These are phyloP conservation scores for Chrysochromulina parva DNA, from an alignment of 78 protist genomes.

Conservation along the genomic window DNA sequence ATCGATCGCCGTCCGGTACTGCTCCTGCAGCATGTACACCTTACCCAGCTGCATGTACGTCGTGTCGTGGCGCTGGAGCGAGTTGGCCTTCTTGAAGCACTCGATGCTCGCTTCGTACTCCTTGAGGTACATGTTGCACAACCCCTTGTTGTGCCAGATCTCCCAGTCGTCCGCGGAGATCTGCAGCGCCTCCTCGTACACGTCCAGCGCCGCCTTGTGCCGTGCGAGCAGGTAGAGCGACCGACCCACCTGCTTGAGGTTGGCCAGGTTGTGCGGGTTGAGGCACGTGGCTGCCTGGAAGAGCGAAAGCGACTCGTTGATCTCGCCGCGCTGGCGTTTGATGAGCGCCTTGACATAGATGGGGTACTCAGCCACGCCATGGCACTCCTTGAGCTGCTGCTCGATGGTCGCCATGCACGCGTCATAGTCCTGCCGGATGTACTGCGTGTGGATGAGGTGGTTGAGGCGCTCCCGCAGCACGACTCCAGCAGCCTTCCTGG, in stretches of 20 bases:
- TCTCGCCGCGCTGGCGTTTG: conserved; percentile 69
- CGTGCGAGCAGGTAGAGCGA: conserved; percentile 71
- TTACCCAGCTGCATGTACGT: conserved; percentile 71
- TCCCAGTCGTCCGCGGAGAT: conserved; percentile 37
- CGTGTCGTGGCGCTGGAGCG: conserved; percentile 59
- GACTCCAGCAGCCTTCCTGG: background rate
- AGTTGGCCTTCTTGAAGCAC: conserved; percentile 51
- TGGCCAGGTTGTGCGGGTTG: conserved; percentile 65
- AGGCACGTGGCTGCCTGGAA: conserved; percentile 64
- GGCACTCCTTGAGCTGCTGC: conserved; percentile 20
- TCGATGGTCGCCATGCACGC: conserved; percentile 51
- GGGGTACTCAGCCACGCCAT: conserved; percentile 63
- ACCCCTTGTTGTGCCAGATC: conserved; percentile 70
- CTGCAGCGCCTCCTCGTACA: conserved; percentile 61
- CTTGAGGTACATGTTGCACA: conserved; percentile 63
- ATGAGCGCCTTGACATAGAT: conserved; percentile 75
- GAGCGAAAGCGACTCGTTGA: conserved; percentile 70
- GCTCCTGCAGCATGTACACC: conserved; percentile 43
- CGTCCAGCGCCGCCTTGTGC: conserved; percentile 67
- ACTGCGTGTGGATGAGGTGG: conserved; percentile 55
- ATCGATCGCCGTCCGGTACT: conserved; percentile 54
- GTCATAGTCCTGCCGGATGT: conserved; percentile 42
- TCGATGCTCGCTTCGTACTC: conserved; percentile 22
- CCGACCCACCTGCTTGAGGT: conserved; percentile 78
- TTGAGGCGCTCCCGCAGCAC: conserved; percentile 37